These are phyloP conservation scores for Lipomyces yamanashiensis DNA, from an alignment of 805 yeast species.

Conservation along the genomic window DNA sequence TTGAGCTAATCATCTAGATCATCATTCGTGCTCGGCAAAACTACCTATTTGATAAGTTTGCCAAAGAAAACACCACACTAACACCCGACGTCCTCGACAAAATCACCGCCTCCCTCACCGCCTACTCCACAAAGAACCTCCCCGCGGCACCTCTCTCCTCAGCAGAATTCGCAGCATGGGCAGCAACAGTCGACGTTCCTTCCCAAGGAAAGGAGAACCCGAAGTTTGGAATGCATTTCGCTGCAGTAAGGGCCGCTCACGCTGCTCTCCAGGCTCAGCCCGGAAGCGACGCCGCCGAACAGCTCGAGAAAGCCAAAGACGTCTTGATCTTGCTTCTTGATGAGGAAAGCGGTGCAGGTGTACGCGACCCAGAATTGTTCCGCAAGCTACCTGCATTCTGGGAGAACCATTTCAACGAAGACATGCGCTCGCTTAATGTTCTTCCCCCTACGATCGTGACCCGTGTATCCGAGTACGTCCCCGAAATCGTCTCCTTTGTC, in stretches of 20 bases:
- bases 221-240: constrained; percentile 83
- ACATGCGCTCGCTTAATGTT: constrained; percentile 85
- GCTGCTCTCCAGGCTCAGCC: constrained; percentile 40
- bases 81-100: constrained; percentile 48
- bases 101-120: constrained; percentile 52
- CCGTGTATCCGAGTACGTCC: constrained; percentile 74
- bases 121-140: constrained; percentile 58
- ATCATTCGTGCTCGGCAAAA: constrained; percentile 92
- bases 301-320: constrained; percentile 65
- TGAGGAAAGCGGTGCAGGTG: constrained; percentile 67
- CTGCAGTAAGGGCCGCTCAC: constrained; percentile 62
- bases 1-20: constrained; percentile 49
- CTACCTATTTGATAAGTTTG: constrained; percentile 70
- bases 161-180: constrained; percentile 57
- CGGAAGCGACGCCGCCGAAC: constrained; percentile 41
- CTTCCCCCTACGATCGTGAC: constrained; percentile 84
- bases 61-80: constrained; percentile 43
- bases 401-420: constrained; percentile 84
- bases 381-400: constrained; percentile 81
- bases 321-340: constrained; percentile 78
- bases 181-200: constrained; percentile 53
- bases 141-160: constrained; percentile 47
- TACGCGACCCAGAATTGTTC: constrained; percentile 85
- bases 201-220: constrained; percentile 64
- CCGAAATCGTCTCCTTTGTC: constrained; percentile 12